Evolutionary conservation across 2,329 filamentous ascomycete genomes (phyloP).

Genomic region (Stagonosporopsis cucurbitacearum): DNA sequence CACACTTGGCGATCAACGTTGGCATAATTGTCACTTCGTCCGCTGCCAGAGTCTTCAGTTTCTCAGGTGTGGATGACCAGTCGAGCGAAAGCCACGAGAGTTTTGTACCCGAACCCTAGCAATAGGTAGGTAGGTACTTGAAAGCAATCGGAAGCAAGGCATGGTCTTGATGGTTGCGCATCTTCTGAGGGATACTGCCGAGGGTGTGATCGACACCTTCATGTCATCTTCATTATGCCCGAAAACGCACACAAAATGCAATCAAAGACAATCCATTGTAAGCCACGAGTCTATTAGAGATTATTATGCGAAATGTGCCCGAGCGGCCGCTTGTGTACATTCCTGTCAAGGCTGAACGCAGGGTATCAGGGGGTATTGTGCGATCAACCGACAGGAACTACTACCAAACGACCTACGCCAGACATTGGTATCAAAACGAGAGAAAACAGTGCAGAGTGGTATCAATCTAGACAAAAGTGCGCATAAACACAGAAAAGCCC

Average conservation of each 20-base stretch:
- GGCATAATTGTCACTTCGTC: neutral
- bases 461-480: slow-evolving; percentile 52
- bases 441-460: slow-evolving; percentile 51
- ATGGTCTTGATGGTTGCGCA: neutral
- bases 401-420: slow-evolving; percentile 35
- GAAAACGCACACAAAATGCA: neutral
- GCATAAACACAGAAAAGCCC: slow-evolving; percentile 43
- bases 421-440: slow-evolving; percentile 49
- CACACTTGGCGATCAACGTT: neutral
- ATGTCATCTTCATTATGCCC: slow-evolving; percentile 1
- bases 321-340: slow-evolving; percentile 51
- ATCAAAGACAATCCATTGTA: slow-evolving; percentile 4
- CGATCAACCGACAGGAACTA: slow-evolving; percentile 44
- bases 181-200: neutral
- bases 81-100: neutral
- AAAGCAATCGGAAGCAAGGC: neutral
- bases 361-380: slow-evolving; percentile 53
- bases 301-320: slow-evolving; percentile 50
- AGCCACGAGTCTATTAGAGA: slow-evolving; percentile 47
- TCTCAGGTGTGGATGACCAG: neutral
- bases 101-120: neutral
- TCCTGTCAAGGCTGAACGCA: slow-evolving; percentile 50
- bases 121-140: too few relatives aligned
- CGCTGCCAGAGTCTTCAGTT: neutral
- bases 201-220: neutral